Base-by-base conservation (phyloP, 108 stramenopile genomes). In the Halocafeteria seosinensis region DNA sequence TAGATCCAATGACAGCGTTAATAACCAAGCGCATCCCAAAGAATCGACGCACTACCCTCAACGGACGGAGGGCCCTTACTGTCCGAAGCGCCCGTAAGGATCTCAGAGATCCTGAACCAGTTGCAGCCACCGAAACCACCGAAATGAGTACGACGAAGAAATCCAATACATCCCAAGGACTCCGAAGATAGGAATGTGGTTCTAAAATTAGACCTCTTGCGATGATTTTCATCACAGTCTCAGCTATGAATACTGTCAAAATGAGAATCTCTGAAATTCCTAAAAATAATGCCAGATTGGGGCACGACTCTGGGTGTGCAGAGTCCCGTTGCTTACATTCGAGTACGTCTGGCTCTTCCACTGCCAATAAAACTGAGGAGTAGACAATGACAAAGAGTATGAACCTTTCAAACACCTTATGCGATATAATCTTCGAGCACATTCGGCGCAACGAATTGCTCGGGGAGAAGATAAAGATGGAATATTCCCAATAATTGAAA, bases 111-210 rank as follows among this genome's bases (percentile, higher is more conserved):
- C 11, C 42, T n/a, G n/a, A 31, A 17, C 29, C 42, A 0, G 37
- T 5, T n/a, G 29, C 13, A 25, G 42, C 13, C 42, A 68, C 24
- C 6, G 28, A 24, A 34, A 50, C 27, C 30, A 36, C 65, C 24
- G 33, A 37, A 1, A 38, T 47, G 6, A 64, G 5, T 29, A 71
- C 62, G 13, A 64, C 30, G 29, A 64, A 32, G 24, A 71, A 65
- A 32, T 71, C 70, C n/a, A 71, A 29, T 5, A 50, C 6, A 38
- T 71, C 66, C 64, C 64, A 71, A 4, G 34, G 24, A 17, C 23
- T 24, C 0, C 50, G 50, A 12, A 64, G 26, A 25, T 71, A 65
- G 30, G 24, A 6, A 1, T 25, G 30, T 13, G 58, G 17, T 0
- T 58, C n/a, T 1, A 51, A 13, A 29, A 58, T 9, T 23, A 69